Evolutionary conservation across 768 basidiomycete species (phyloP).

Genomic region (Cystofilobasidium ferigula): DNA sequence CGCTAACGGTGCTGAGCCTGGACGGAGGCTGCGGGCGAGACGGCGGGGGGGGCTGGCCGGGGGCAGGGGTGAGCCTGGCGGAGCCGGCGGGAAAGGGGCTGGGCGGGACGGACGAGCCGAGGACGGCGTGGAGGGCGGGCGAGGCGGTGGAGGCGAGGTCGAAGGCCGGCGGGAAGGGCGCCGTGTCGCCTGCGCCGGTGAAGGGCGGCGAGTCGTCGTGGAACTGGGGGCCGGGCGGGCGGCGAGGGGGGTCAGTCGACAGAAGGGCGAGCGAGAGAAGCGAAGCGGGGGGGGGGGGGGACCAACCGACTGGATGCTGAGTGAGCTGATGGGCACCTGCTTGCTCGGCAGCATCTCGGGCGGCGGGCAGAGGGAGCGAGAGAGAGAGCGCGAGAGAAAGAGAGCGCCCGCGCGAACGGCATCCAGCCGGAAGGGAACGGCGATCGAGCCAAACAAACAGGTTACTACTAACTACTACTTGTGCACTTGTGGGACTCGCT

Average conservation of each 20-base stretch:
- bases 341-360: slow-evolving; percentile 6
- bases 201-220: slow-evolving; percentile 31
- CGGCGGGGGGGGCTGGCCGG: no score
- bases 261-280: neutral
- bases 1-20: no score
- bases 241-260: neutral
- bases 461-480: no score
- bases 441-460: no score
- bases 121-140: neutral
- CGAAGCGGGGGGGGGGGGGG: neutral
- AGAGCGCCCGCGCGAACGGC: neutral
- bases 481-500: no score
- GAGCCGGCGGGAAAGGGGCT: no score
- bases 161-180: slow-evolving; percentile 14
- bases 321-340: slow-evolving; percentile 6
- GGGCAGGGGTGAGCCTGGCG: no score
- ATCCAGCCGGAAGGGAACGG: no score
- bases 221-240: slow-evolving; percentile 17
- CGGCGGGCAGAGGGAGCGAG: neutral
- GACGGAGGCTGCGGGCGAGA: no score
- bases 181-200: slow-evolving; percentile 8
- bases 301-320: slow-evolving; percentile 21
- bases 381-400: neutral
- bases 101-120: neutral
- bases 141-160: slow-evolving; percentile 11